Base-by-base conservation (phyloP, 768 basidiomycete genomes). In the Neoboletus subvelutipes region DNA sequence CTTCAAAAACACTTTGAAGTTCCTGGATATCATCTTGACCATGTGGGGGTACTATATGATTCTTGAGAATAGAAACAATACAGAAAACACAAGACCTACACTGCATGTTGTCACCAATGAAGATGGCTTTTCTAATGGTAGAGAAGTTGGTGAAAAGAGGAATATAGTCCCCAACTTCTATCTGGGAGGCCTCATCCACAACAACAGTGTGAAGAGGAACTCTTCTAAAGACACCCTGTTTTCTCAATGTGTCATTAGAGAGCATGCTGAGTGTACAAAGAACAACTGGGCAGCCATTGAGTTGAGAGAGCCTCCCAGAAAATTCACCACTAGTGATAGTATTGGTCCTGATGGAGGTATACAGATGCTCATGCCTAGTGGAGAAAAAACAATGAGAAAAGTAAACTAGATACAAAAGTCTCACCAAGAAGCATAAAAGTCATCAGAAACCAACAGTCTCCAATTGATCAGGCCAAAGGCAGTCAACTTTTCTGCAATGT, bases 261-360 rank as follows among this genome's bases (percentile, higher is more conserved):
- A 93, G 79, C 88, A 92, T 93, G 71, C 80, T 80, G 0, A 92
- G 71, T 22, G 92, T 93, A 65, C 87, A 90, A 1, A 94, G 78
- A 20, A 92, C 77, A 20, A 92, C 86, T 59, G 80, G 73, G 40
- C 77, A 77, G 22, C 71, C 78, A 26, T 52, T 49, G 24, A 80
- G 65, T n/a, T 62, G 57, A 58, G 65, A 61, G 8, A 82, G 55
- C 9, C 75, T 56, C 57, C 59, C 51, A 58, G 51, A 29, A 24
- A 77, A 73, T 15, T 76, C 68, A 56, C 62, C 69, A 41, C 85
- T 83, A 3, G 75, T 67, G 37, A 93, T 85, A 5, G 85, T 71
- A 52, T 88, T 78, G 10, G 62, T 24, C 7, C 63, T 55, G 36
- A 90, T 72, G 12, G 76, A 64, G 3, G 62, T 54, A 67, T 93